Base-by-base conservation (phyloP, 495 filamentous ascomycete species). In the Lasiosphaeris hirsuta region DNA sequence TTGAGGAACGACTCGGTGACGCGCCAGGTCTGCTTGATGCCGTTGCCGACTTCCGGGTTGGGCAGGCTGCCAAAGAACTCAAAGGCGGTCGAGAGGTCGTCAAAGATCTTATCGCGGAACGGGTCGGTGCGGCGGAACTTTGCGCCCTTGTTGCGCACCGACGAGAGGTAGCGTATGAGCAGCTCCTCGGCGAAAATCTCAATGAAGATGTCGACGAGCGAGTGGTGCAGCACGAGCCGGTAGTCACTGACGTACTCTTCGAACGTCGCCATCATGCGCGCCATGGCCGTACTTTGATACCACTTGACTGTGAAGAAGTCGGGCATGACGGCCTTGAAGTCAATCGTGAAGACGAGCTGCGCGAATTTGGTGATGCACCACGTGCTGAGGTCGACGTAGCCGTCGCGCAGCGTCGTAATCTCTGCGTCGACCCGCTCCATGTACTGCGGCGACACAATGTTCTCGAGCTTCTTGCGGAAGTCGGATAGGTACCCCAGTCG, bases 201-300 rank as follows among this genome's bases (percentile, higher is more conserved):
- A 67, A 94, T 83, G 63, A 85, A 84, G 64, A 97, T 92, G 67
- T 96, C 93, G 50, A 88, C 82, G 2, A 99, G 83, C 10, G 87
- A 89, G 52, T 88, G 84, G 71, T 96, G 90, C 14, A 97, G 79
- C 17, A 92, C 88, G 35, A 78, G 76, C 36, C 79, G 73, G 77
- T 96, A 95, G 70, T 97, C 94, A 66, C 78, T 71, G 54, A 97
- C 82, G 72, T 99, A 99, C 70, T 96, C 93, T 58, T 95, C 89
- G 63, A 97, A 90, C 0, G 94, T 99, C 34, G 86, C 89, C 19
- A 88, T 84, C 76, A 97, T 95, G 44, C 90, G 88, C 59, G 88
- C 88, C 82, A 97, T 90, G 43, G 87, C 85, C 47, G 84, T 88
- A 54, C 85, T 84, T 15, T 78, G 75, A 67, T 97, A 97, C 94